Base-by-base conservation (phyloP, 345 rosid species). In the Lepidium sativum region DNA sequence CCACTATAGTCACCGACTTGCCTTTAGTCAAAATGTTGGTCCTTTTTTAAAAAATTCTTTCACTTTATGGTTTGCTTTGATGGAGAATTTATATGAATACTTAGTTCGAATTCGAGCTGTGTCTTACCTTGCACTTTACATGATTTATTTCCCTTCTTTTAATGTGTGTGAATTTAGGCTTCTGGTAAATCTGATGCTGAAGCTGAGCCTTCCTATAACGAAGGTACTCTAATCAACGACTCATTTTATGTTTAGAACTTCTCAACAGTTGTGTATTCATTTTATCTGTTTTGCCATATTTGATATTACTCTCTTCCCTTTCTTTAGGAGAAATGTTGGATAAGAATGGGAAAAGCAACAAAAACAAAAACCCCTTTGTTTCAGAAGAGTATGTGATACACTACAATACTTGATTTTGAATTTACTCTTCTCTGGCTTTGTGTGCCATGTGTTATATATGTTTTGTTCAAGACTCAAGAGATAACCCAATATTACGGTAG, bases 361-460 rank as follows among this genome's bases (percentile, higher is more conserved):
- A 8, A 33, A 65, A 65, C 55, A 58, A 8, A 23, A 65, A 65
- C 55, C 65, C 54, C 4, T 58, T 65, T 45, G 64, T 42, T 42
- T 72, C 76, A 4, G 20, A 72, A 72, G 76, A 65, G 76, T 72
- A 65, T 57, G 70, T 71, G 40, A 72, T 33, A 16, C 10, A 41
- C 41, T 40, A 50, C 31, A 55, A 21, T 39, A 44, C 18, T 71
- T 37, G 2, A 5, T 17, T 29, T 63, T 9, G n/a, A 25, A 25
- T 34, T 4, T 10, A 52, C 45, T 41, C 44, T 51, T 67, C 5
- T 35, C 9, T 37, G 47, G 42, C 9, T 45, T 10, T 43, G 33
- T 6, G 13, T 57, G 25, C 43, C 27, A 8, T 44, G 35, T 62
- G 37, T 43, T 35, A 9, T 35, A 2, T 43, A 29, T 43, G 11